phyloP scores from a whole-genome alignment of 495 filamentous ascomycete genomes.

The Penicillium arizonense region DNA sequence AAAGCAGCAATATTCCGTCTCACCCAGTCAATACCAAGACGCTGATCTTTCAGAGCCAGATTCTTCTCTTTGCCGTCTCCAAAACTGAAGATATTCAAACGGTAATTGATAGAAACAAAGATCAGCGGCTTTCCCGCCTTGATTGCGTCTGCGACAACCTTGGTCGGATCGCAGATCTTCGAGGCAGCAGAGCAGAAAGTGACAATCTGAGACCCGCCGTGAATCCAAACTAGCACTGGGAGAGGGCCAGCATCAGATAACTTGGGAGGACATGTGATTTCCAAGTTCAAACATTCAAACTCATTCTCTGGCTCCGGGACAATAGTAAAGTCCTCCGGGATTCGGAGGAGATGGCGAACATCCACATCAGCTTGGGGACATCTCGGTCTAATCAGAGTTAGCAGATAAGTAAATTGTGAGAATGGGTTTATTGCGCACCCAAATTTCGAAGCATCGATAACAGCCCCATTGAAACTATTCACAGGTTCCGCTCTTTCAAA shows the following conservation, averaged over 20 bases:
- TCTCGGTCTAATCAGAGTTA: slow-evolving; percentile 26
- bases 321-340: slow-evolving; percentile 34
- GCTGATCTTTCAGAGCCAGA: slow-evolving; percentile 64
- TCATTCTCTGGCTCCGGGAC: slow-evolving; percentile 36
- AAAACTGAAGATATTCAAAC: slow-evolving; percentile 64
- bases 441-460: slow-evolving; percentile 34
- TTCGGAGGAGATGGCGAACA: slow-evolving; percentile 37
- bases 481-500: slow-evolving; percentile 33
- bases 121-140: slow-evolving; percentile 47
- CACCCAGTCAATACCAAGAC: slow-evolving; percentile 63
- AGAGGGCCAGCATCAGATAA: slow-evolving; percentile 8
- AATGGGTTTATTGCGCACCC: slow-evolving; percentile 22
- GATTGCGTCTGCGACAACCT: slow-evolving; percentile 36
- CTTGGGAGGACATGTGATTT: slow-evolving; percentile 35
- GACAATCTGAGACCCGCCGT: slow-evolving; percentile 42
- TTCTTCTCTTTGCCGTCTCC: slow-evolving; percentile 53
- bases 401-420: background rate
- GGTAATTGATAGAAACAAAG: slow-evolving; percentile 64
- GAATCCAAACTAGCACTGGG: slow-evolving; percentile 45
- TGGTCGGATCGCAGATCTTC: slow-evolving; percentile 38
- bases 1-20: slow-evolving; percentile 56
- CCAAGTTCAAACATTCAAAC: slow-evolving; percentile 45
- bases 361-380: slow-evolving; percentile 39
- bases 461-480: slow-evolving; percentile 21
- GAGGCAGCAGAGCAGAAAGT: slow-evolving; percentile 44